A percentile compares a stretch with the other conserved stretches of the same genome.
Evolutionary conservation across 441 rosid species (phyloP).

Genomic region (Adansonia grandidieri): DNA sequence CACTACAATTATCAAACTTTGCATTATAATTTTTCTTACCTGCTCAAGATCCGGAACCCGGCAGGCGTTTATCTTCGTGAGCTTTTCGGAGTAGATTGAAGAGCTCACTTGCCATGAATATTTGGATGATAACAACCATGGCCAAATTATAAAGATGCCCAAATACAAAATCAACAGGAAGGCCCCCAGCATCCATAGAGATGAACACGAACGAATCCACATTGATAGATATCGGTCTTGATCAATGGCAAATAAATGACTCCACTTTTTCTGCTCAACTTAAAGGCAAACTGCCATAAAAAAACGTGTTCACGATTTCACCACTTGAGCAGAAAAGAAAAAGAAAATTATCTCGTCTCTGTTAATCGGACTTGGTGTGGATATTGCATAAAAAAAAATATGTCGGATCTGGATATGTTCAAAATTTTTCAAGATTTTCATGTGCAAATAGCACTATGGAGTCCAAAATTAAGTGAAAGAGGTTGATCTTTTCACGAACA

Average conservation of each 20-base stretch:
- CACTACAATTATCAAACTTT: background rate
- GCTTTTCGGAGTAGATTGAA: conserved; percentile 48
- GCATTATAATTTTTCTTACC: conserved; percentile 28
- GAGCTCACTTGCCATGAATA: conserved; percentile 52
- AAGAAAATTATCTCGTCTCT: background rate
- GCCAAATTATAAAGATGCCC: conserved; percentile 50
- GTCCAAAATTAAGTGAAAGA: background rate
- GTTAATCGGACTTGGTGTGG: too few species aligned
- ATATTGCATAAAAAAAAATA: too few species aligned
- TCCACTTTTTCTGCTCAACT: conserved; percentile 38
- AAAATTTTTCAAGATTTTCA: too few species aligned
- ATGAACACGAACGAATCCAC: conserved; percentile 45
- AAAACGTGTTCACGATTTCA: background rate
- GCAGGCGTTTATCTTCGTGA: conserved; percentile 48
- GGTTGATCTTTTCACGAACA: background rate
- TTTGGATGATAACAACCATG: conserved; percentile 48
- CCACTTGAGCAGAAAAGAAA: background rate
- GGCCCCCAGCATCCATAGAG: conserved; percentile 51
- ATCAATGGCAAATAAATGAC: conserved; percentile 38
- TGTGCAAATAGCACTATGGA: too few species aligned
- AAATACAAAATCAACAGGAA: conserved; percentile 45
- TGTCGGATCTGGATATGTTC: too few species aligned
- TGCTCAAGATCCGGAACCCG: conserved; percentile 43
- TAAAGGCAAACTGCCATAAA: conserved; percentile 33
- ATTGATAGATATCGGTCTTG: conserved; percentile 41